These are phyloP conservation scores for Madurella mycetomatis DNA, from an alignment of 2,329 filamentous ascomycete species.

Conservation along the genomic window DNA sequence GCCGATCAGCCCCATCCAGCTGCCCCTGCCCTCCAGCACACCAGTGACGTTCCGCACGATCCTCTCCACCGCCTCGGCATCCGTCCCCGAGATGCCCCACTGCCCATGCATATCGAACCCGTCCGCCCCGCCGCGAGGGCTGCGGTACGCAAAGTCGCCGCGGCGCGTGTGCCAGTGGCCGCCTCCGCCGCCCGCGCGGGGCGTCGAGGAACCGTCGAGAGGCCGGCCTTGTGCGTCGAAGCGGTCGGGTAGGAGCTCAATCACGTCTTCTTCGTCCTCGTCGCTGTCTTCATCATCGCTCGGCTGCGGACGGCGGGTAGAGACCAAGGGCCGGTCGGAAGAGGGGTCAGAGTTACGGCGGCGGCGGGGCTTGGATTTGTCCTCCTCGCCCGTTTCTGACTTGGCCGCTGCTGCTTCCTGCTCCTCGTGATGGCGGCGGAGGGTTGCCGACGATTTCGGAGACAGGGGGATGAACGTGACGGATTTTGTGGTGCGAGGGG, in stretches of 20 bases:
- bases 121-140: constrained; percentile 11
- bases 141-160: constrained; percentile 41
- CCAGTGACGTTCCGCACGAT: constrained; percentile 32
- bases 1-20: constrained; percentile 29
- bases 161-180: constrained; percentile 33
- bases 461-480: constrained; percentile 48
- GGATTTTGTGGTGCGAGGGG: constrained; percentile 33
- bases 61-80: constrained; percentile 38
- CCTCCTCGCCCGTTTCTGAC: constrained; percentile 8
- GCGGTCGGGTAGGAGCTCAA: constrained; percentile 44
- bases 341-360: constrained; percentile 35
- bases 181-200: not conserved
- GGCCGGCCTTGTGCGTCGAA: constrained; percentile 44
- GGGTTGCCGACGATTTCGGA: constrained; percentile 44
- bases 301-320: constrained; percentile 22
- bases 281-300: constrained; percentile 29
- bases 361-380: constrained; percentile 16
- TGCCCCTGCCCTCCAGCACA: constrained; percentile 29
- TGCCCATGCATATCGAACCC: constrained; percentile 38
- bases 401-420: constrained; percentile 25
- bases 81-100: constrained; percentile 44
- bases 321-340: constrained; percentile 29
- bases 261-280: constrained; percentile 34
- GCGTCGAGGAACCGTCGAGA: constrained; percentile 28
- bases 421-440: constrained; percentile 38